Percentiles rank a stretch among this genome's conserved stretches.
phyloP scores from a whole-genome alignment of 2,329 filamentous ascomycete genomes.

The Didymella keratinophila region DNA sequence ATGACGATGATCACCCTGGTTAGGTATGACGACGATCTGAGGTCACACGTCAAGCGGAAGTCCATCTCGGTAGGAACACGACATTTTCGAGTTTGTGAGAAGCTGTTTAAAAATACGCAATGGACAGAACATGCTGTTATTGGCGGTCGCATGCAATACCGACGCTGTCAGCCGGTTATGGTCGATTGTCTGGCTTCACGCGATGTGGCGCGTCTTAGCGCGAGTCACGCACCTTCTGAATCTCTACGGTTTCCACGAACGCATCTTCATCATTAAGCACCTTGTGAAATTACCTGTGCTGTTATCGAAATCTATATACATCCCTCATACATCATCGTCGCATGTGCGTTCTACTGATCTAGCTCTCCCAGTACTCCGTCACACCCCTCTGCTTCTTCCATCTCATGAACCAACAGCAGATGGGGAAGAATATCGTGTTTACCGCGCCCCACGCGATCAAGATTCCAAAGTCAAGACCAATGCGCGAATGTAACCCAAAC shows the following conservation, averaged over 20 bases:
- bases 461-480: constrained; percentile 68
- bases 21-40: constrained; percentile 19
- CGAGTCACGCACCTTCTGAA: neutral
- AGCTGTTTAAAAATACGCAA: neutral
- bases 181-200: neutral
- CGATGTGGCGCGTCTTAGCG: constrained; percentile 1
- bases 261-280: neutral
- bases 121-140: neutral
- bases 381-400: constrained; percentile 31
- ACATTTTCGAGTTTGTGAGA: neutral
- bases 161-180: neutral
- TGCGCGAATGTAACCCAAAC: constrained; percentile 65
- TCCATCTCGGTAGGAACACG: neutral
- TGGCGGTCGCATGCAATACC: neutral
- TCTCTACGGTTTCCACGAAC: neutral
- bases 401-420: constrained; percentile 54
- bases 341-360: neutral
- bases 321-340: too few species aligned
- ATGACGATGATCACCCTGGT: constrained; percentile 7
- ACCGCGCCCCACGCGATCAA: constrained; percentile 66
- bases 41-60: constrained; percentile 9
- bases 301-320: neutral
- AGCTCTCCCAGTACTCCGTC: constrained; percentile 26
- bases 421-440: constrained; percentile 62
- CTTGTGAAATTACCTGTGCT: neutral